Evolutionary conservation across 352 stramenopile species (phyloP).

Genomic region (Globisporangium canariense): DNA sequence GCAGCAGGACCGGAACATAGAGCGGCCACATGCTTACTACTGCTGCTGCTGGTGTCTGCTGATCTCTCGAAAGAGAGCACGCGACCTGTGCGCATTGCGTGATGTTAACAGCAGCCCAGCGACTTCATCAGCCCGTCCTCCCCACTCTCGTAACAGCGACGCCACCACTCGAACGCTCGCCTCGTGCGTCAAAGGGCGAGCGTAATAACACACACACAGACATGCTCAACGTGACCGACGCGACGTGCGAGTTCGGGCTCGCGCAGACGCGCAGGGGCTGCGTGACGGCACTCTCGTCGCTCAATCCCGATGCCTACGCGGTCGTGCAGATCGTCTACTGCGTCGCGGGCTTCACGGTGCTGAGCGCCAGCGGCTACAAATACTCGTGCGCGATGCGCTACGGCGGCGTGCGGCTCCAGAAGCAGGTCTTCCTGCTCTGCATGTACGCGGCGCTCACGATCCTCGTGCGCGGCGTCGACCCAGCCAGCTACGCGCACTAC

Average conservation of each 20-base stretch:
- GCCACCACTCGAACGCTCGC: not conserved
- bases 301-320: conserved; percentile 27
- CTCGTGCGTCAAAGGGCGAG: not conserved
- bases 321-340: conserved; percentile 39
- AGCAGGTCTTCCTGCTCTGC: conserved; percentile 46
- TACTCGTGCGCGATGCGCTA: conserved; percentile 36
- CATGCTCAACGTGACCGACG: conserved; percentile 32
- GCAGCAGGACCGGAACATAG: not conserved
- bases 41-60: not conserved
- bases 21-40: not conserved
- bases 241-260: conserved; percentile 56
- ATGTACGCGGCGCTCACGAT: conserved; percentile 50
- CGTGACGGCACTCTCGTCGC: conserved; percentile 38
- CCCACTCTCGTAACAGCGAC: not conserved
- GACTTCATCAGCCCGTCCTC: not conserved
- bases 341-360: conserved; percentile 30
- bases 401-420: conserved; percentile 41
- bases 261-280: conserved; percentile 37
- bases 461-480: conserved; percentile 51
- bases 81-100: not conserved
- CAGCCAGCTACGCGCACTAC: conserved; percentile 45
- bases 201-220: not conserved
- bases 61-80: not conserved
- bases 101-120: not conserved
- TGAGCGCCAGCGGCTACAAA: conserved; percentile 38